Evolutionary conservation across 495 filamentous ascomycete genomes (phyloP).

Genomic region (Paragyromitra xinjiangensis): DNA sequence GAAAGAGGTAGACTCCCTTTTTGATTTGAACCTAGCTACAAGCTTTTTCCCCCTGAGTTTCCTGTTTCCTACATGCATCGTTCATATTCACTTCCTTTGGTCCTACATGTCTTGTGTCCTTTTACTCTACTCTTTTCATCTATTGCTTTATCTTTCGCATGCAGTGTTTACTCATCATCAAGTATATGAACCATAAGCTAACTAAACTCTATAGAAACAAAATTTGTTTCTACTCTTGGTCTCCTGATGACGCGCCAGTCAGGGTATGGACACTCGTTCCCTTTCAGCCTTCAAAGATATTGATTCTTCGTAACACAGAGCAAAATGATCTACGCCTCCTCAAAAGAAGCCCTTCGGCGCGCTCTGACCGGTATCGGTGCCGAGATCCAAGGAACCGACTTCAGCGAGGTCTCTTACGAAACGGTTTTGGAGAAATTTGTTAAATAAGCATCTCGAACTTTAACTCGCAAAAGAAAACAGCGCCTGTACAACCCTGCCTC

Average conservation of each 20-base stretch:
- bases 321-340: constrained; percentile 97
- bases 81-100: neutral
- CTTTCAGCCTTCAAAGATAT: constrained; percentile 13
- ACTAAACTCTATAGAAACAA: constrained; percentile 72
- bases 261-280: constrained; percentile 67
- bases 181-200: constrained; percentile 7
- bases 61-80: neutral
- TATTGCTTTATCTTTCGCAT: neutral
- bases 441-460: constrained; percentile 22
- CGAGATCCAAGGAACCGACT: constrained; percentile 93
- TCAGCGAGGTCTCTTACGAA: constrained; percentile 86
- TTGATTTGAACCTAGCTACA: neutral
- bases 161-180: neutral
- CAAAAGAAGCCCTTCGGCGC: constrained; percentile 90
- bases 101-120: neutral
- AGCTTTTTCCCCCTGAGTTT: neutral
- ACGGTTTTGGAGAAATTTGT: constrained; percentile 70
- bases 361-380: constrained; percentile 78
- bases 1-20: constrained; percentile 69
- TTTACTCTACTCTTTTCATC: neutral
- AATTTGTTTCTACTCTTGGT: constrained; percentile 95
- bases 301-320: constrained; percentile 62
- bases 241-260: constrained; percentile 81
- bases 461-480: constrained; percentile 29
- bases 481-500: constrained; percentile 27